These are phyloP conservation scores for Gloeopeniophorella convolvens DNA, from an alignment of 768 basidiomycete species.

Conservation along the genomic window DNA sequence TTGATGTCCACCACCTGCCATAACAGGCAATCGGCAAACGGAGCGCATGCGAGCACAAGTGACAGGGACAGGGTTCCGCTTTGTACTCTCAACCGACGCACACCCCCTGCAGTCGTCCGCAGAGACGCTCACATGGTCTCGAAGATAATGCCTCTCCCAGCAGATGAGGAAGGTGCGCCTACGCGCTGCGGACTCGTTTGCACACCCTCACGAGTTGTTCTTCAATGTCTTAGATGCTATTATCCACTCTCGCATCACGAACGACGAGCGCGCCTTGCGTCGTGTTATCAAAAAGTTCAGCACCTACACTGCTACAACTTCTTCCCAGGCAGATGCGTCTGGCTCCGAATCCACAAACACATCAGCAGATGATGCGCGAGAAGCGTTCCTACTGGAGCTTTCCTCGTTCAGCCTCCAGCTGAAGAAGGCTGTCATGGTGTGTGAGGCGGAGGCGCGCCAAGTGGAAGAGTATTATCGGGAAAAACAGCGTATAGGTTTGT, in stretches of 20 bases:
- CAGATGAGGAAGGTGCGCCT: slow-evolving; percentile 57
- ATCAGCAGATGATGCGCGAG: slow-evolving; percentile 61
- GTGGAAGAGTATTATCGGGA: slow-evolving; percentile 79
- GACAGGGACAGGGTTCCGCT: not conserved
- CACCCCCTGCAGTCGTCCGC: not conserved
- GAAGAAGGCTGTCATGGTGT: slow-evolving; percentile 76
- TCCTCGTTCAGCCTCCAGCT: slow-evolving; percentile 68
- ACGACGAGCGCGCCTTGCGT: slow-evolving; percentile 73
- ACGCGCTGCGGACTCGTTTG: no score
- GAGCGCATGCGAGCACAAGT: no score
- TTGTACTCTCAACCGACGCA: not conserved
- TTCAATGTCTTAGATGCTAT: slow-evolving; percentile 61
- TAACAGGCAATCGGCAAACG: no score
- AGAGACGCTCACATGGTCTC: slow-evolving; percentile 8
- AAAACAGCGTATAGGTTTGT: slow-evolving; percentile 62
- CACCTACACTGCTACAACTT: slow-evolving; percentile 55
- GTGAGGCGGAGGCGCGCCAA: slow-evolving; percentile 79
- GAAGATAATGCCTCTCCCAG: slow-evolving; percentile 40
- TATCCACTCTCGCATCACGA: slow-evolving; percentile 73
- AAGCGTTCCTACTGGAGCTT: slow-evolving; percentile 73
- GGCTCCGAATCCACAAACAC: slow-evolving; percentile 24
- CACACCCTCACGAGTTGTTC: no score
- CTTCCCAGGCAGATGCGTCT: slow-evolving; percentile 37
- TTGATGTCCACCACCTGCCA: no score
- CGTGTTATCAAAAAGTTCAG: slow-evolving; percentile 80